These are phyloP conservation scores for Vitis hybrid DNA, from an alignment of 177 flowering plant genomes.

Conservation along the genomic window DNA sequence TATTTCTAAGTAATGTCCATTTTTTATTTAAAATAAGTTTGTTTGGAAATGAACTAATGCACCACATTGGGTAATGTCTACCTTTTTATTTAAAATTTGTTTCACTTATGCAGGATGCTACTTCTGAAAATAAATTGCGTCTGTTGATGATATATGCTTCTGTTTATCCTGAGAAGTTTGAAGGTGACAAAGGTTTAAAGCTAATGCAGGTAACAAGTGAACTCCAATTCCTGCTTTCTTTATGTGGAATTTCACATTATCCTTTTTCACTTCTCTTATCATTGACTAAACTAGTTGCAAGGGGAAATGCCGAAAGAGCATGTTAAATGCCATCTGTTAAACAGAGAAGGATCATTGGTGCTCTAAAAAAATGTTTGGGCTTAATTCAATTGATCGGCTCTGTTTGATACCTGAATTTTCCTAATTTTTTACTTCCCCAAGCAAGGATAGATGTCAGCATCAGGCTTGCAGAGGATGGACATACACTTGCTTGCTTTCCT, in stretches of 20 bases:
- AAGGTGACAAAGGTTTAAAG: constrained; percentile 81
- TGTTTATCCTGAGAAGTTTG: constrained; percentile 94
- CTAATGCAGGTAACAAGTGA: constrained; percentile 73
- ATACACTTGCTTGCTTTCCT: no score
- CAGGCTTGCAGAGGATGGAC: no score
- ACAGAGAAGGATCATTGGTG: no score
- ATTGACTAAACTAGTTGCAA: no score
- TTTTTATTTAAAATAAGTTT: background rate
- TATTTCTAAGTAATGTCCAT: background rate
- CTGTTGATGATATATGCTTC: constrained; percentile 88
- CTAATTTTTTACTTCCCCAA: no score
- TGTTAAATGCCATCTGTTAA: no score
- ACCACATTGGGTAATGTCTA: background rate
- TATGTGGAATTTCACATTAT: background rate
- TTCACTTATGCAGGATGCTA: constrained; percentile 59
- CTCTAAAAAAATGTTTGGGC: no score
- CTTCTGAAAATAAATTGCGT: constrained; percentile 81
- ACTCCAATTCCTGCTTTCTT: background rate
- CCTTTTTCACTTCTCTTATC: background rate
- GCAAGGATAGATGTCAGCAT: no score
- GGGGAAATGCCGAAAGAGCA: no score
- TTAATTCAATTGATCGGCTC: no score
- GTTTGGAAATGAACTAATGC: no score
- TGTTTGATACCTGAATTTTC: no score
- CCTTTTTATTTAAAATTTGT: constrained; percentile 6